phyloP scores from a whole-genome alignment of 2,329 filamentous ascomycete genomes.

The Coniella lustricola region DNA sequence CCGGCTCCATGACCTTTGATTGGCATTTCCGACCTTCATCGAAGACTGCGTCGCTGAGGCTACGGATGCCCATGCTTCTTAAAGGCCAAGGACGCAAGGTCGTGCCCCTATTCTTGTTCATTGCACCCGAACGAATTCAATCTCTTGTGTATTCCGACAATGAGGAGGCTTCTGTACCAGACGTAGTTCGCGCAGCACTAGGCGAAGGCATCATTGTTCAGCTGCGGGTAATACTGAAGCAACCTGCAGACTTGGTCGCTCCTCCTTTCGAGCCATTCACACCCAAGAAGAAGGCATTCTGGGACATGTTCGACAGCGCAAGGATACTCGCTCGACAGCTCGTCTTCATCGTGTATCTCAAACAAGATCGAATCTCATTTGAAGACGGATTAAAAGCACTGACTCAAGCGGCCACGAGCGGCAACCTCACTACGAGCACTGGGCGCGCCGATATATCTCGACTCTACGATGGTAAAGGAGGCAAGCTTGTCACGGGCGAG shows the following conservation, averaged over 20 bases:
- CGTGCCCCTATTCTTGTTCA: slow-evolving; percentile 1
- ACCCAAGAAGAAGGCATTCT: slow-evolving; percentile 4
- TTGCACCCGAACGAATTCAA: slow-evolving; percentile 5
- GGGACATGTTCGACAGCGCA: slow-evolving; percentile 2
- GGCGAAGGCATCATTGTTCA: not conserved
- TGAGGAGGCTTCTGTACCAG: not conserved
- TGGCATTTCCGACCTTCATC: slow-evolving; percentile 3
- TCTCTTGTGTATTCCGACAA: not conserved
- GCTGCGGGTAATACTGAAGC: not conserved
- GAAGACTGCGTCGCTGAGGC: not conserved
- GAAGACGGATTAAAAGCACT: not conserved
- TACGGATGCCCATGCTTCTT: slow-evolving; percentile 1
- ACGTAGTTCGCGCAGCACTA: not conserved
- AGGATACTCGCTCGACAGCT: slow-evolving; percentile 1
- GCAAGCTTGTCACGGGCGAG: not conserved
- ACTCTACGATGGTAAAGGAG: slow-evolving; percentile 7
- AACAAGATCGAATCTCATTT: not conserved
- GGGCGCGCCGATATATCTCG: slow-evolving; percentile 2
- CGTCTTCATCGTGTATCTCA: not conserved
- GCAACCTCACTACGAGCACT: not conserved
- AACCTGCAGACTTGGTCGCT: not conserved
- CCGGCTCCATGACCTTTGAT: not conserved
- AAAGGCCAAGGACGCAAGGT: slow-evolving; percentile 2
- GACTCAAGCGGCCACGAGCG: not conserved
- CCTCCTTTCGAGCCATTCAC: not conserved